Conservation (phyloP, 805 yeast genomes). For the Pichia nanzhaoensis region DNA sequence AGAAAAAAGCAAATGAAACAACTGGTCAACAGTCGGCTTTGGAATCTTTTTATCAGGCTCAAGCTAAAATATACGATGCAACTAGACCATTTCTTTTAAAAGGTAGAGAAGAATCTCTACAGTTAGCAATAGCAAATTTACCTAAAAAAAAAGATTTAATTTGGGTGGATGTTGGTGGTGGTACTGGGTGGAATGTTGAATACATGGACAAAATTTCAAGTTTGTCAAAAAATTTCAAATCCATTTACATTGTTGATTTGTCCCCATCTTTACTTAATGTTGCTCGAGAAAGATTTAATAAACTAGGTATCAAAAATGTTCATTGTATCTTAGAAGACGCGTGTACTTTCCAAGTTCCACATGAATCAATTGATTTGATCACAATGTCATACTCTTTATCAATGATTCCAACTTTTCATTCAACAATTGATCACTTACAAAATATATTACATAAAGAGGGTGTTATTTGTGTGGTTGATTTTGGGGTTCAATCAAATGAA, state of each 20-base stretch:
- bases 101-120: constrained; percentile 63
- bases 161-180: constrained; percentile 83
- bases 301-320: constrained; percentile 50
- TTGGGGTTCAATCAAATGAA: constrained; percentile 66
- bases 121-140: constrained; percentile 53
- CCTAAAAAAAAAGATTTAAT: constrained; percentile 38
- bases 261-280: constrained; percentile 72
- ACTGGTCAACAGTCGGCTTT: constrained; percentile 51
- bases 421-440: constrained; percentile 65
- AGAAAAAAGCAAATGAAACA: constrained; percentile 21
- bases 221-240: constrained; percentile 45
- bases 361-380: constrained; percentile 54
- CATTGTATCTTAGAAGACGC: constrained; percentile 71
- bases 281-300: constrained; percentile 52
- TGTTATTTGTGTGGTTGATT: constrained; percentile 65
- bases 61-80: constrained; percentile 69
- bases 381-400: constrained; percentile 78
- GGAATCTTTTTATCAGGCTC: constrained; percentile 68
- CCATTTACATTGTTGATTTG: constrained; percentile 66
- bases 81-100: constrained; percentile 61
- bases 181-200: constrained; percentile 80
- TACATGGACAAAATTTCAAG: constrained; percentile 55
- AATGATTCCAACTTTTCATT: constrained; percentile 79
- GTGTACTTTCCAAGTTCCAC: constrained; percentile 53
- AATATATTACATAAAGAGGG: constrained; percentile 50